Evolutionary conservation across 2,329 filamentous ascomycete genomes (phyloP).

Genomic region (Rutstroemia sp.): DNA sequence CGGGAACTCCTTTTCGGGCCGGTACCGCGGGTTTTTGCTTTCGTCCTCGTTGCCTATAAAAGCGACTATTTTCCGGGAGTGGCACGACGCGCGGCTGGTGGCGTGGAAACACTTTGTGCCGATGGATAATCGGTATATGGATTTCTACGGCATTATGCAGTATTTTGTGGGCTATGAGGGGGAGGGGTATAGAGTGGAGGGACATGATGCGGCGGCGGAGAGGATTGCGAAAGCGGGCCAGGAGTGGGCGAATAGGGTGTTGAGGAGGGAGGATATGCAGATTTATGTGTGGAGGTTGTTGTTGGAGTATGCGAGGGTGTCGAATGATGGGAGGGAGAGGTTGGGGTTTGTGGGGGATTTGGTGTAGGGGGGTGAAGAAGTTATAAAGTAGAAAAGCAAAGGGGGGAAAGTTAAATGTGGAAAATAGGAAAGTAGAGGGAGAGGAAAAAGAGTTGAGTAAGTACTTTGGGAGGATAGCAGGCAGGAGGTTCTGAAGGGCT

Average conservation of each 20-base stretch:
- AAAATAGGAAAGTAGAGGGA: too few relatives aligned
- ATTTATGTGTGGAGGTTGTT: conserved; percentile 57
- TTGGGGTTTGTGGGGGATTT: conserved; percentile 29
- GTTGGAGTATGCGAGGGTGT: conserved; percentile 47
- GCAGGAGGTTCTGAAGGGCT: too few relatives aligned
- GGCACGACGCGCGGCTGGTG: conserved; percentile 68
- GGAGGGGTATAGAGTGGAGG: conserved; percentile 21
- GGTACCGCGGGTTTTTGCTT: conserved; percentile 61
- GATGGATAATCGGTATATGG: conserved; percentile 67
- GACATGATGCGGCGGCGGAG: conserved; percentile 48
- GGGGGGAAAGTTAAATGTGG: too few relatives aligned
- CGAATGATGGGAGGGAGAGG: conserved; percentile 29
- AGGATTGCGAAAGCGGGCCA: conserved; percentile 59
- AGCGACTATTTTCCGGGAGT: conserved; percentile 70
- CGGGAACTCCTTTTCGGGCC: conserved; percentile 64
- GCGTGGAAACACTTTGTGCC: conserved; percentile 79
- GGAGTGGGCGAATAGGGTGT: conserved; percentile 64
- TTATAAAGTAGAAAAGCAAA: too few relatives aligned
- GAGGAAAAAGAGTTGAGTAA: too few relatives aligned
- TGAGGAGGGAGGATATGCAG: conserved; percentile 63
- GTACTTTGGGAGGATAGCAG: too few relatives aligned
- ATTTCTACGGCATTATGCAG: conserved; percentile 67
- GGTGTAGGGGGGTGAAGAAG: too few relatives aligned
- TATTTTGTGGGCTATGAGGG: conserved; percentile 63
- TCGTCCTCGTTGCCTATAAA: conserved; percentile 68